phyloP scores from a whole-genome alignment of 129 eudicot genomes.

The Oenanthe sinensis region DNA sequence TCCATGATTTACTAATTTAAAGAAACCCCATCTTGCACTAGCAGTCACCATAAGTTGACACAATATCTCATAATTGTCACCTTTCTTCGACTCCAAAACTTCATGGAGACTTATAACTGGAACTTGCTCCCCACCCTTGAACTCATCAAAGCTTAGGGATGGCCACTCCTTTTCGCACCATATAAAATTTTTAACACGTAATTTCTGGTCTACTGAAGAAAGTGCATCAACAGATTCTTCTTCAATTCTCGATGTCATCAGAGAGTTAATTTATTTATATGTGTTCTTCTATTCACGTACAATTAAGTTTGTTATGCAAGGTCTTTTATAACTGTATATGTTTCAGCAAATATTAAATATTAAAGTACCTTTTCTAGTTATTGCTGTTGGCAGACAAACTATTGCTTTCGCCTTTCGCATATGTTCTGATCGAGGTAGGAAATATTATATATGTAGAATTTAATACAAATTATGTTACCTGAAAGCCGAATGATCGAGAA shows the following conservation, averaged over 20 bases:
- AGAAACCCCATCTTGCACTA: slow-evolving; percentile 24
- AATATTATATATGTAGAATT: no score
- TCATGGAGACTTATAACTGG: slow-evolving; percentile 18
- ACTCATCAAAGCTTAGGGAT: slow-evolving; percentile 13
- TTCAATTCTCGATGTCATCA: slow-evolving; percentile 14
- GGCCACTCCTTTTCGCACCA: slow-evolving; percentile 25
- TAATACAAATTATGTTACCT: neutral
- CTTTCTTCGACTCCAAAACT: slow-evolving; percentile 7
- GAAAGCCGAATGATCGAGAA: neutral
- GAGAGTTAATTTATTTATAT: neutral
- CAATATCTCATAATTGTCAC: slow-evolving; percentile 2
- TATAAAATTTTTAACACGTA: slow-evolving; percentile 15
- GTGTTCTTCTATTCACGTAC: neutral
- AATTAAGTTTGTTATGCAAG: no score
- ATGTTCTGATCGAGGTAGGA: neutral
- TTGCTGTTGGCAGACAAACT: neutral
- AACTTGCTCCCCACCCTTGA: slow-evolving; percentile 5
- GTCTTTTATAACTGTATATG: neutral
- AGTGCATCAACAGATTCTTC: slow-evolving; percentile 17
- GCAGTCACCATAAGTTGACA: slow-evolving; percentile 22
- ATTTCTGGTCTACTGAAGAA: slow-evolving; percentile 13
- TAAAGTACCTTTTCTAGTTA: neutral
- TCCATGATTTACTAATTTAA: slow-evolving; percentile 21
- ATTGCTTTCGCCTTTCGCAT: neutral
- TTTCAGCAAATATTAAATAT: neutral